These are phyloP conservation scores for Argentina anserina DNA, from an alignment of 306 rosid genomes.

Conservation along the genomic window DNA sequence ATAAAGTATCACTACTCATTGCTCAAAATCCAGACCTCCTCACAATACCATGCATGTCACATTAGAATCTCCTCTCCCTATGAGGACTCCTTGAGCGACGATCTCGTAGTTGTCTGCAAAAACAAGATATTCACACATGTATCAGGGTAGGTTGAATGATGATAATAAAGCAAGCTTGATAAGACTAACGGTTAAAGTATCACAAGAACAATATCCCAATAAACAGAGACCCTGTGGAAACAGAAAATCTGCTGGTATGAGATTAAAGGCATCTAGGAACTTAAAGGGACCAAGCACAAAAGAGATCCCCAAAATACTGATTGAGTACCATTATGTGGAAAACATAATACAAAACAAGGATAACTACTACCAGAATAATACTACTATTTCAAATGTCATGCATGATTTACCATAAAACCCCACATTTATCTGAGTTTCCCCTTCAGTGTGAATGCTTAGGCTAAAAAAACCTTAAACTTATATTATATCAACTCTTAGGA, in stretches of 20 bases:
- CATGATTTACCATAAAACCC: background rate
- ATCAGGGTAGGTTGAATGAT: background rate
- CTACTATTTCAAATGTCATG: background rate
- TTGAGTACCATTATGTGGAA: background rate
- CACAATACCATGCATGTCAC: constrained; percentile 6
- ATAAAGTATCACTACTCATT: constrained; percentile 15
- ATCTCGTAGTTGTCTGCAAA: constrained; percentile 66
- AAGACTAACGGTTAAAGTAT: background rate
- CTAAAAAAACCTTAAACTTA: background rate
- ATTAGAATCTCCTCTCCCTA: constrained; percentile 75
- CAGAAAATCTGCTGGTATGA: background rate
- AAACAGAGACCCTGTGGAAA: background rate
- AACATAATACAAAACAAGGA: background rate
- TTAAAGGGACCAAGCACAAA: background rate
- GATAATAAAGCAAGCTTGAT: background rate
- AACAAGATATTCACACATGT: background rate
- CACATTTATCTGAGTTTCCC: background rate
- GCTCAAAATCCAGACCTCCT: constrained; percentile 22
- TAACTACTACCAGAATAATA: background rate
- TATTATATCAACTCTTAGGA: background rate
- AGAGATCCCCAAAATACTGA: background rate
- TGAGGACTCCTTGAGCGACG: constrained; percentile 99
- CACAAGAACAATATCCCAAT: background rate
- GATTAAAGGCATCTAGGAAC: background rate
- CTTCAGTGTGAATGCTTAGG: background rate